Evolutionary conservation across 768 basidiomycete species (phyloP), one percentile per base, ranked within the genome.

Genomic region (Boletus speciosus): DNA sequence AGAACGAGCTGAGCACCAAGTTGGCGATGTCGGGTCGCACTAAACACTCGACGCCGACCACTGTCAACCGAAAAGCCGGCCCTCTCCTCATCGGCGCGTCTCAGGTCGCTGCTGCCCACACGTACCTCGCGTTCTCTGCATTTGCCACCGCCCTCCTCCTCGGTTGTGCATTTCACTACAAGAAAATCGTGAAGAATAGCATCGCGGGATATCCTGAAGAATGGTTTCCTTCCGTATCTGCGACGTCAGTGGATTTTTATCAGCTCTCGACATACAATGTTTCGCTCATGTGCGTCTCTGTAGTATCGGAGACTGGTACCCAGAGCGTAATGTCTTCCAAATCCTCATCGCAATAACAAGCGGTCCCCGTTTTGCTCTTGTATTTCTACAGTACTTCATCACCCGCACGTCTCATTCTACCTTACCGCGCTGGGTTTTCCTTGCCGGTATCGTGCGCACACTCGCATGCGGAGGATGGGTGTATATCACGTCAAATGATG

Each of bases 291-390:
- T 23, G 2, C n/a, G 12, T 54, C 16, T 9, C 16, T n/a, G 34
- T 40, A 93, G 90, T 6, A 89, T 94, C 50, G 93, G 93, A 3
- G 93, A 96, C 73, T 92, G 90, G 86, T 90, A 86, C 58, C 91
- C 90, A 35, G 90, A 94, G 59, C 77, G 89, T 39, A 90, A 84
- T 56, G 67, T 91, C 38, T 95, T 93, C 62, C 93, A 96, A 58
- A 81, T 94, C 35, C 74, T 94, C 43, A 94, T 96, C 60, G 93
- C 93, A 16, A 66, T 94, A 29, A 90, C 89, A 32, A 84, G 91
- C 46, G 90, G 88, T n/a, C 90, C 90, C 0, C 84, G 92, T 4
- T 84, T 92, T 52, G 79, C 77, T 15, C 76, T 90, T 21, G 80
- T 88, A 5, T 72, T 77, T 25, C 69, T 88, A 40, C 82, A 84